phyloP scores from a whole-genome alignment of 2,329 filamentous ascomycete species.

The Calonectria honghensis region DNA sequence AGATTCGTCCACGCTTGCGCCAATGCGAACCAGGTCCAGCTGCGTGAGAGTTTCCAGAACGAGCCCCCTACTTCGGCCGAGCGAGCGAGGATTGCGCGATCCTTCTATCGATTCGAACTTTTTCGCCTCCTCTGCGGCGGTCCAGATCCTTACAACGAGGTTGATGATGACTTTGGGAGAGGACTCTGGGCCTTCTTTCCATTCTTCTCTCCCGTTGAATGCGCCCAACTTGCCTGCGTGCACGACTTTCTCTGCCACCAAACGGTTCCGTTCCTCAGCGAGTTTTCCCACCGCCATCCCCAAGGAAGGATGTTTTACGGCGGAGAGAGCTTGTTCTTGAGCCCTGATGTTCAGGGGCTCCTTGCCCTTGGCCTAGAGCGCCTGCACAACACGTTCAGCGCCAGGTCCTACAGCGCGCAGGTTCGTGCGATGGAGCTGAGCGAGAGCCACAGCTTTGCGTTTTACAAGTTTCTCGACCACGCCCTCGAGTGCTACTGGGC shows the following conservation, averaged over 20 bases:
- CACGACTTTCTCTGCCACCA: conserved; percentile 10
- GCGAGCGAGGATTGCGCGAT: conserved; percentile 5
- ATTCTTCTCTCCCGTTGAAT: conserved; percentile 17
- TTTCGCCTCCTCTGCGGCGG: conserved; percentile 12
- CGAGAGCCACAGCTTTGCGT: conserved; percentile 3
- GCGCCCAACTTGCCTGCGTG: conserved; percentile 12
- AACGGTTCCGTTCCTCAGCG: background rate
- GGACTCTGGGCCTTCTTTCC: conserved; percentile 10
- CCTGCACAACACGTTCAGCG: conserved; percentile 3
- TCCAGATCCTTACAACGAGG: background rate
- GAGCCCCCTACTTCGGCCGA: background rate
- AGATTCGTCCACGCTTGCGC: conserved; percentile 3
- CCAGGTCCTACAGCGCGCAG: background rate
- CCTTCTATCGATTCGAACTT: conserved; percentile 5
- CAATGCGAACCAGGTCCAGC: background rate
- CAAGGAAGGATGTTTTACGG: conserved; percentile 8
- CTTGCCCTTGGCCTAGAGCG: conserved; percentile 4
- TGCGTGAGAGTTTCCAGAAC: background rate
- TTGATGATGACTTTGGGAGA: background rate
- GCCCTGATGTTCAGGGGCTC: conserved; percentile 9
- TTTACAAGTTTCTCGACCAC: conserved; percentile 18
- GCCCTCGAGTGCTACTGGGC: conserved; percentile 10
- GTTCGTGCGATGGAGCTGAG: background rate
- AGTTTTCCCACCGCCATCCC: background rate
- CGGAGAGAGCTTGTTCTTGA: conserved; percentile 7